phyloP scores from a whole-genome alignment of 805 yeast genomes.

The Tetrapisispora namnaoensis region DNA sequence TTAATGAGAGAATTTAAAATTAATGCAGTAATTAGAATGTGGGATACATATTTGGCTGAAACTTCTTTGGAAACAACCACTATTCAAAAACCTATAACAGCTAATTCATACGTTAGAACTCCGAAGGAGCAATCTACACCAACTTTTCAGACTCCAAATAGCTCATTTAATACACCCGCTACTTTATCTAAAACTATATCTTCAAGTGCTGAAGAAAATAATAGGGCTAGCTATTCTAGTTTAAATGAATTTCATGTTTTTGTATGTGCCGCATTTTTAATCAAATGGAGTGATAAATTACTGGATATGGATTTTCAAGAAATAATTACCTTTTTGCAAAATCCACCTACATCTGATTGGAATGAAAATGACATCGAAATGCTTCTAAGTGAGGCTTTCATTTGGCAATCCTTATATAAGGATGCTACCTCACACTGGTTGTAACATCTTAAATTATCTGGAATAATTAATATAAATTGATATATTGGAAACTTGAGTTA shows the following conservation, averaged over 20 bases:
- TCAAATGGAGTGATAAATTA: conserved; percentile 73
- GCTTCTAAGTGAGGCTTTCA: conserved; percentile 87
- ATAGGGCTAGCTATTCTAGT: conserved; percentile 22
- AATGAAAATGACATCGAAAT: conserved; percentile 81
- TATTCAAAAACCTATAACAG: conserved; percentile 8
- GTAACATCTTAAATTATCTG: conserved; percentile 6
- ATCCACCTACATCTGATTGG: conserved; percentile 83
- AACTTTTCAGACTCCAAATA: conserved; percentile 13
- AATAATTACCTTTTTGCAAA: conserved; percentile 81
- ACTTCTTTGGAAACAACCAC: conserved; percentile 35
- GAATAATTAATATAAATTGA: not conserved
- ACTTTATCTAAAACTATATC: conserved; percentile 7
- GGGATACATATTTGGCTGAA: conserved; percentile 89
- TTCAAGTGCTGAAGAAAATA: conserved; percentile 8
- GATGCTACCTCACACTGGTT: conserved; percentile 83
- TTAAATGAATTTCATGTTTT: conserved; percentile 87
- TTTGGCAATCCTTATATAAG: conserved; percentile 90
- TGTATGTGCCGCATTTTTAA: conserved; percentile 93
- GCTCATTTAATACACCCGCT: conserved; percentile 2
- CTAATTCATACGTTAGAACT: conserved; percentile 9
- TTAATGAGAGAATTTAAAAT: conserved; percentile 88
- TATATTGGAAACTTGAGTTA: not conserved
- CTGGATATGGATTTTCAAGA: conserved; percentile 90
- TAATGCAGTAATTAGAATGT: conserved; percentile 76
- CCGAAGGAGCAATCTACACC: conserved; percentile 14